phyloP scores from a whole-genome alignment of 202 grass and related monocot species.

The Carex arenaria region DNA sequence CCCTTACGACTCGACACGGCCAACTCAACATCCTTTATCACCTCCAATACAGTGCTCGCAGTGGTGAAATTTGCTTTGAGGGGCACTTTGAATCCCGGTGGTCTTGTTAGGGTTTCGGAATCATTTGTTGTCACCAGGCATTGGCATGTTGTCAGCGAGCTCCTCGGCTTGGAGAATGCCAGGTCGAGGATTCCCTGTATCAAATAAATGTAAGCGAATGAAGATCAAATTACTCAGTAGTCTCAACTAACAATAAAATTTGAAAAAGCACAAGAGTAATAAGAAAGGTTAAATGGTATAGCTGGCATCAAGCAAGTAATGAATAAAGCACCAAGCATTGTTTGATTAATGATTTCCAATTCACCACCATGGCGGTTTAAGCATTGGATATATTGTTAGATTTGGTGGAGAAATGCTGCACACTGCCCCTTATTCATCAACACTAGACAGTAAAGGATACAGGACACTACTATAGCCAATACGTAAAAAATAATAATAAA shows the following conservation, averaged over 20 bases:
- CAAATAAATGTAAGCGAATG: background rate
- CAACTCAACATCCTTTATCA: conserved; percentile 64
- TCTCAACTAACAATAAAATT: background rate
- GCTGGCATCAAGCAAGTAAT: background rate
- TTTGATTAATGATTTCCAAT: background rate
- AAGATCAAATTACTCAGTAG: background rate
- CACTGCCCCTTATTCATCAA: background rate
- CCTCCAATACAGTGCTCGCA: conserved; percentile 23
- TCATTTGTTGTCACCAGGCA: conserved; percentile 35
- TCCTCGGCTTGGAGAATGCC: conserved; percentile 55
- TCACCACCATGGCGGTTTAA: background rate
- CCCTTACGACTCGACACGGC: conserved; percentile 50
- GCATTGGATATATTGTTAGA: background rate
- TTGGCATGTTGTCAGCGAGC: background rate
- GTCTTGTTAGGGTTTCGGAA: conserved; percentile 2
- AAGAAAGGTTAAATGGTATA: background rate
- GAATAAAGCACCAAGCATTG: background rate
- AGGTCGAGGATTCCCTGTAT: conserved; percentile 65
- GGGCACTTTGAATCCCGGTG: background rate
- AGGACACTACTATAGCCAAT: background rate
- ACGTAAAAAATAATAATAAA: background rate
- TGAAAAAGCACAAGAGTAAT: background rate
- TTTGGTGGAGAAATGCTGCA: background rate
- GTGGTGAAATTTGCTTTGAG: conserved; percentile 33
- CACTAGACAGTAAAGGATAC: background rate